These are phyloP conservation scores for Bombardia bombarda DNA, from an alignment of 495 filamentous ascomycete species.

Conservation along the genomic window DNA sequence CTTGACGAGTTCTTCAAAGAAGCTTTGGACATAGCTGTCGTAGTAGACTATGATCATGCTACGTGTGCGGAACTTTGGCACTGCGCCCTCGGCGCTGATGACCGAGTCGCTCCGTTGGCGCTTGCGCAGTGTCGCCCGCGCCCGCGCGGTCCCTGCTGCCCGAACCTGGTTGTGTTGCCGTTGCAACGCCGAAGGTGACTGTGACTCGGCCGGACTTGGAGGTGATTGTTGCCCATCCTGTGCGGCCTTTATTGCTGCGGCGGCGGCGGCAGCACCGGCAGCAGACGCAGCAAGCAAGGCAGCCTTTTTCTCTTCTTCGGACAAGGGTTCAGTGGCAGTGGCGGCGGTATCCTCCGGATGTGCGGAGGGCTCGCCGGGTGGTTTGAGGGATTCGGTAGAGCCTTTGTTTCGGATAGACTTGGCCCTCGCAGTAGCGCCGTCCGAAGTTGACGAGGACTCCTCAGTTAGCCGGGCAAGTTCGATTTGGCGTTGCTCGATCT, in stretches of 20 bases:
- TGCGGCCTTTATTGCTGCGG: constrained; percentile 8
- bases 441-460: not conserved
- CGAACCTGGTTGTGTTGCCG: constrained; percentile 35
- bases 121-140: constrained; percentile 37
- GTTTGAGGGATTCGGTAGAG: constrained; percentile 56
- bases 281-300: constrained; percentile 1
- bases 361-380: constrained; percentile 38
- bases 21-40: constrained; percentile 73
- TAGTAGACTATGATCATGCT: constrained; percentile 84
- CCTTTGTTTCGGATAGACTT: constrained; percentile 48
- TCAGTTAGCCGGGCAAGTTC: constrained; percentile 51
- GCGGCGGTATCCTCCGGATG: constrained; percentile 19
- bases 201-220: constrained; percentile 18
- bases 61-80: constrained; percentile 56
- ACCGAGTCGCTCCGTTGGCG: constrained; percentile 54
- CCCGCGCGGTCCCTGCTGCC: constrained; percentile 34
- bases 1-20: constrained; percentile 73
- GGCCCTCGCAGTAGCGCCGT: constrained; percentile 10
- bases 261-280: constrained; percentile 7
- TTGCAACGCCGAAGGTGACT: constrained; percentile 39
- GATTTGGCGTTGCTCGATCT: constrained; percentile 60
- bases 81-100: constrained; percentile 40
- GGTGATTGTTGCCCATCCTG: constrained; percentile 10
- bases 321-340: constrained; percentile 8
- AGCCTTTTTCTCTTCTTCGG: not conserved